A percentile compares a stretch with the other conserved stretches of the same genome.
These are phyloP conservation scores for Fraxinus albicans DNA, from an alignment of 305 asterid species.

Conservation along the genomic window DNA sequence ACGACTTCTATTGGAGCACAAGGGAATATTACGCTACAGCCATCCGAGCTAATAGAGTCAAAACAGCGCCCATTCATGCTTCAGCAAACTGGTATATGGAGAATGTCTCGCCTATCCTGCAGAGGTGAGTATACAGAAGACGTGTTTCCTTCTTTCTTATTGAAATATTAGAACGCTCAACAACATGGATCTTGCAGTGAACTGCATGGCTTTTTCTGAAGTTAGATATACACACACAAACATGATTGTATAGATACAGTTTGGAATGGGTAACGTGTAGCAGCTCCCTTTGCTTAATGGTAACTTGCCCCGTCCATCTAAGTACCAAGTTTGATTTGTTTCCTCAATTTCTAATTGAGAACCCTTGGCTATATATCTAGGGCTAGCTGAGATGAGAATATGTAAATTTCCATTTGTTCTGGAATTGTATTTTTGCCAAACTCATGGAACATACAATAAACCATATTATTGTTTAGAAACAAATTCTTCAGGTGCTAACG, in stretches of 20 bases:
- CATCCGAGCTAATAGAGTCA: slow-evolving; percentile 86
- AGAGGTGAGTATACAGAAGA: slow-evolving; percentile 54
- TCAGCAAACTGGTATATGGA: slow-evolving; percentile 95
- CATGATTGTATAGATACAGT: neutral
- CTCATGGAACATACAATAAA: neutral
- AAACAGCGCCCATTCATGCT: slow-evolving; percentile 93
- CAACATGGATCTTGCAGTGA: neutral
- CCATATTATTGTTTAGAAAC: neutral
- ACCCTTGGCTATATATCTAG: neutral
- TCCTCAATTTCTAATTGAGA: neutral
- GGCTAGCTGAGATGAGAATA: neutral
- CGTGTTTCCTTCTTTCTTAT: neutral
- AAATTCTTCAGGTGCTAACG: neutral
- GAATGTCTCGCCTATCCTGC: slow-evolving; percentile 73
- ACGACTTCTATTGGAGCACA: slow-evolving; percentile 93
- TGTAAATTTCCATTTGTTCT: neutral
- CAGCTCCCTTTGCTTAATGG: neutral
- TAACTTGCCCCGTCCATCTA: neutral
- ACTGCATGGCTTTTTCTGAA: slow-evolving; percentile 2
- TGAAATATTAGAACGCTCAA: neutral
- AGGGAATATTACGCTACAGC: slow-evolving; percentile 90
- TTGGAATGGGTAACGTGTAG: neutral
- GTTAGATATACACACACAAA: neutral
- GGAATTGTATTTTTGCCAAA: neutral
- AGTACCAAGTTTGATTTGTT: neutral